Evolutionary conservation across 1,284 basidiomycete genomes (phyloP), one percentile per base, ranked within the genome.

Genomic region (Sanguinoderma infundibulare): DNA sequence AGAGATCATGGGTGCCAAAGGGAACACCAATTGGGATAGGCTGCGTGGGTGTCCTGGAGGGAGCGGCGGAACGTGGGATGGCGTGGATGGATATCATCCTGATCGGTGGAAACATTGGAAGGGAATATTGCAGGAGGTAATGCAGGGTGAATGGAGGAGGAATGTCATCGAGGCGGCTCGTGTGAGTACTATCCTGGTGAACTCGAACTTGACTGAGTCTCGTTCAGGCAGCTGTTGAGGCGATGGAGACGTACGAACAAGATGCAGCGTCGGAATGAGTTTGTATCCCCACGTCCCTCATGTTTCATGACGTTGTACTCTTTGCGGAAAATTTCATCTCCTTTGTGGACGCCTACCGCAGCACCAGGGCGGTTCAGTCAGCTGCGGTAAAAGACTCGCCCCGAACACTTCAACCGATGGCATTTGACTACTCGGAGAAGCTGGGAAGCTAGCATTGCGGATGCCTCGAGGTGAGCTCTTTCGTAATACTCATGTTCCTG

Each of bases 101-200:
- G 56, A 60, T 10, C 36, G 62, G n/a, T 64, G 62, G 62, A 56
- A 49, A 14, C 53, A 53, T 36, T 64, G 62, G 62, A 64, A 58
- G 42, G 38, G 24, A 3, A 55, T 61, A 8, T 30, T 64, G 36
- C 20, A 35, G n/a, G 42, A 57, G 10, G 34, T 60, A 4, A 30
- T 40, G 9, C n/a, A 52, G 10, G 51, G 57, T 2, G 39, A 38
- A n/a, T 58, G 63, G 53, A 20, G 57, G 34, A 15, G n/a, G 35
- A 64, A 54, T 14, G 57, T 64, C n/a, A 32, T 57, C 12, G 51
- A 61, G n/a, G 63, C 60, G 14, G 60, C 63, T 2, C 44, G 59
- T 46, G 60, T 47, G 34, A 55, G 63, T 12, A 9, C 4, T 15
- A 8, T 49, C 1, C 2, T n/a, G 5, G 35, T 24, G n/a, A 22